These are phyloP conservation scores for Suillus americanus DNA, from an alignment of 768 basidiomycete species.

Conservation along the genomic window DNA sequence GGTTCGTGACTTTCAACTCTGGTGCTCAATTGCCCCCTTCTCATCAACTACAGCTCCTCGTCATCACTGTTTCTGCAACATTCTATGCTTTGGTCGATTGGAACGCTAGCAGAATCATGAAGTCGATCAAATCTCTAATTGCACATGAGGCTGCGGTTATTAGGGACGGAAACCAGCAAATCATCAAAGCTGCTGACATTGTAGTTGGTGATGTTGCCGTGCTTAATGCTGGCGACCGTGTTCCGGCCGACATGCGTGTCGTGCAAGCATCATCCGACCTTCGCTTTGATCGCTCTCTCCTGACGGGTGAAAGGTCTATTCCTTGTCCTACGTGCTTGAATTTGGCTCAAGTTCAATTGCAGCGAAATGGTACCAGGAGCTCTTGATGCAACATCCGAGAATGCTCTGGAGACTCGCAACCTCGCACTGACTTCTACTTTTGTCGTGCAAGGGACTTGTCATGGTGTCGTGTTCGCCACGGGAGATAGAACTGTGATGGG, in stretches of 20 bases:
- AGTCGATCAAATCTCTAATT: constrained; percentile 41
- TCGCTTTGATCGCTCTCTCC: constrained; percentile 59
- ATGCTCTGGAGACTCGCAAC: constrained; percentile 49
- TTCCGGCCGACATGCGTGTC: constrained; percentile 69
- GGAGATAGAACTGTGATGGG: constrained; percentile 53
- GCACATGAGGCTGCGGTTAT: constrained; percentile 44
- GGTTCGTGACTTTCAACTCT: background rate
- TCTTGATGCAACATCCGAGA: constrained; percentile 40
- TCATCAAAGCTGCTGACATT: constrained; percentile 56
- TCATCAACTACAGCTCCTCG: constrained; percentile 62
- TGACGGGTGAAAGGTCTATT: constrained; percentile 59
- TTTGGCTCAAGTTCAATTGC: background rate
- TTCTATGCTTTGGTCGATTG: constrained; percentile 11
- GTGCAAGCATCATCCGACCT: constrained; percentile 59
- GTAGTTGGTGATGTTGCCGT: constrained; percentile 68
- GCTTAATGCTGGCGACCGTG: constrained; percentile 63
- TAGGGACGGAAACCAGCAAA: constrained; percentile 42
- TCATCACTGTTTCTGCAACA: constrained; percentile 49
- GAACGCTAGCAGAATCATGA: constrained; percentile 40
- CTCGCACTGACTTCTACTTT: constrained; percentile 37
- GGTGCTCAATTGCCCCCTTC: constrained; percentile 27
- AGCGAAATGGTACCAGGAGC: constrained; percentile 35
- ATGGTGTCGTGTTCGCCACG: constrained; percentile 47
- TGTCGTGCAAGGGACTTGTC: constrained; percentile 49
- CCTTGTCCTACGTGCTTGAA: constrained; percentile 29